Percentiles rank a stretch among this genome's conserved stretches.
phyloP scores from a whole-genome alignment of 306 rosid species.

The Dryas octopetala region DNA sequence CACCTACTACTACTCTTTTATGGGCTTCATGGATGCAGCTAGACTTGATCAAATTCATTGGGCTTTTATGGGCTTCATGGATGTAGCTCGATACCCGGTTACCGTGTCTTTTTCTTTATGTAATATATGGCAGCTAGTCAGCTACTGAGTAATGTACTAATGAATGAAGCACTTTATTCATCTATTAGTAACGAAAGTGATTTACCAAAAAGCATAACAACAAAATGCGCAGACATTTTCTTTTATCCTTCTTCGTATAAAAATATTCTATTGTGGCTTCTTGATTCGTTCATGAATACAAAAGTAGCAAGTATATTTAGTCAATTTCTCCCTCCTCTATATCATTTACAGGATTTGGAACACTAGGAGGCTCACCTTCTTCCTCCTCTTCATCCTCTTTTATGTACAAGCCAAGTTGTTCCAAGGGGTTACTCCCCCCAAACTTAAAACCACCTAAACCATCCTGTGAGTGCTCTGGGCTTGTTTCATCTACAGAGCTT shows the following conservation, averaged over 20 bases:
- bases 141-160: no score
- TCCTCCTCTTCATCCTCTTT: slow-evolving; percentile 83
- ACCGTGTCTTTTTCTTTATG: no score
- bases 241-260: neutral
- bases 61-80: neutral
- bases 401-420: slow-evolving; percentile 73
- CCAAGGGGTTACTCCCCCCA: slow-evolving; percentile 65
- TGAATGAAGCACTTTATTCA: no score
- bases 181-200: neutral
- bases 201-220: neutral
- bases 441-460: slow-evolving; percentile 74
- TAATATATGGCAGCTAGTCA: no score
- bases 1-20: neutral
- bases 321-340: slow-evolving; percentile 87
- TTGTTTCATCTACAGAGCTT: slow-evolving; percentile 60
- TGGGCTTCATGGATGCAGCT: neutral
- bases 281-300: slow-evolving; percentile 20
- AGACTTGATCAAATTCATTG: neutral
- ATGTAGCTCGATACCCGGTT: no score
- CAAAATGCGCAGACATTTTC: slow-evolving; percentile 5
- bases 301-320: slow-evolving; percentile 27
- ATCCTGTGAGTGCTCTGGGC: slow-evolving; percentile 67
- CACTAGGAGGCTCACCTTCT: slow-evolving; percentile 49
- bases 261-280: slow-evolving; percentile 12
- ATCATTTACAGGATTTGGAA: slow-evolving; percentile 54